Base-by-base conservation (phyloP, 257 asterid species). In the Datura wrightii region DNA sequence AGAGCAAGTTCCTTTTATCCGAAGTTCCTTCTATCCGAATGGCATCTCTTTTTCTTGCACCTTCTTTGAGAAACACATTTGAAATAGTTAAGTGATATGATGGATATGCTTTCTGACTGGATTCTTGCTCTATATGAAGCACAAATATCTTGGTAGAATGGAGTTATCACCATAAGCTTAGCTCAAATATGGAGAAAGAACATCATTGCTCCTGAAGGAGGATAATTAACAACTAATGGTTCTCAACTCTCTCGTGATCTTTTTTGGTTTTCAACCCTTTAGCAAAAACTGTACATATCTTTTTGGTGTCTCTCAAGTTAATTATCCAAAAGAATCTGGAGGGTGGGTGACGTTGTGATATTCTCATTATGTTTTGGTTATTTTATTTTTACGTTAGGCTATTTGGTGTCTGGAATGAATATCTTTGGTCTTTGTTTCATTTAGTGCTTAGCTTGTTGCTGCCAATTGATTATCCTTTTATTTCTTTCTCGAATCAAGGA, bases 401-500 rank as follows among this genome's bases (percentile, higher is more conserved):
- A 24, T 24, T 24, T 24, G 31, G 31, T 24, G 31, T 16, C 31
- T 50, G 15, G 31, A 76, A 48, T 74, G 44, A 46, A 46, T 24
- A 74, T 48, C 11, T 50, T 3, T 76, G 14, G 62, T 76, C 44
- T 24, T 24, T 24, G 31, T 24, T 24, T 24, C 31, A 24, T 24
- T 24, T 24, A 24, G 31, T 24, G 31, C 31, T 18, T 59, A 85
- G 10, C 66, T n/a, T 37, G n/a, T 19, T 2, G n/a, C 52, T 66
- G 58, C 42, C 31, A 50, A 54, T 36, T 44, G 11, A 56, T 8
- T 10, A n/a, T 46, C 80, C 58, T 50, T 31, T 8, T 7, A 55
- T 52, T 72, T 37, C 67, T 15, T 65, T 24, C 50, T 70, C 74
- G 16, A 62, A 16, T 66, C 31, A 92, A 96, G 99, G 97, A 96